Conservation (phyloP, 768 basidiomycete genomes). For the Calocera viscosa region DNA sequence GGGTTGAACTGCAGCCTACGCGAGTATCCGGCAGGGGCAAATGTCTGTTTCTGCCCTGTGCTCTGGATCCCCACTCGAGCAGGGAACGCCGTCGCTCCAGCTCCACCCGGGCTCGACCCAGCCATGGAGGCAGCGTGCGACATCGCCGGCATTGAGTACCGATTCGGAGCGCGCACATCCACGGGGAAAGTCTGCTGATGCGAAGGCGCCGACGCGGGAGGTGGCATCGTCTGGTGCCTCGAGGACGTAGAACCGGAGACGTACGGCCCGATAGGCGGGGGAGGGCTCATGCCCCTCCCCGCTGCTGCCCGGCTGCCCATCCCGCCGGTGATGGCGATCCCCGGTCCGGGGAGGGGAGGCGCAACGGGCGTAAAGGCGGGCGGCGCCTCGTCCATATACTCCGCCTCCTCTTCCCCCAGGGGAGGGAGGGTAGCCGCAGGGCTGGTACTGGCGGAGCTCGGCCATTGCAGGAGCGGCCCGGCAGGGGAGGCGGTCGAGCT, state of each 20-base stretch:
- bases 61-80: background rate
- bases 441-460: background rate
- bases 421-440: background rate
- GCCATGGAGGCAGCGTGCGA: background rate
- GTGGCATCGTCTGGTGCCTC: background rate
- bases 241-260: background rate
- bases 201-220: background rate
- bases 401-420: background rate
- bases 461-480: background rate
- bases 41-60: background rate
- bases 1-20: slow-evolving; percentile 3
- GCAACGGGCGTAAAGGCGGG: background rate
- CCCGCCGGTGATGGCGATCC: background rate
- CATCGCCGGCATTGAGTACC: background rate
- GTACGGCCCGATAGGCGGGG: background rate
- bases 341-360: background rate
- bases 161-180: background rate
- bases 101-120: background rate
- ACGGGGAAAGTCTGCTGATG: background rate
- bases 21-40: background rate
- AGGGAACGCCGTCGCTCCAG: background rate
- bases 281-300: background rate
- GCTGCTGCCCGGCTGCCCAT: background rate
- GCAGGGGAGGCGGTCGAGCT: background rate
- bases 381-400: background rate